Conservation (phyloP, 2,329 filamentous ascomycete genomes). For the Cryphonectria nitschkei region DNA sequence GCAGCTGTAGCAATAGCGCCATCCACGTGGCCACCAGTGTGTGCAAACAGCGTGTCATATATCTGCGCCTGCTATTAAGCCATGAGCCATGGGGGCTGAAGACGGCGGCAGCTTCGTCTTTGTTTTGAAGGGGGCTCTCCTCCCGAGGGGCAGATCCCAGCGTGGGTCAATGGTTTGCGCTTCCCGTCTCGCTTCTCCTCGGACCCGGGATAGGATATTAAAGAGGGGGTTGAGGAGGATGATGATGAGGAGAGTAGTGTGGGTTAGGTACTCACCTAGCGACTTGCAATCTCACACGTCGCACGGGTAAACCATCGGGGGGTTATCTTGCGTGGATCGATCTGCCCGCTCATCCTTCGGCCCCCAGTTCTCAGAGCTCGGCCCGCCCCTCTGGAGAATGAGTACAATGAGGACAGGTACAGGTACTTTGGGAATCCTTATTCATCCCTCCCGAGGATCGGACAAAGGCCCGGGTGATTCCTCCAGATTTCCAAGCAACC, state of each 20-base stretch:
- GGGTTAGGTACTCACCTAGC: neutral
- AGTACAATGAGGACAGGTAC: neutral
- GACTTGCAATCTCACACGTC: neutral
- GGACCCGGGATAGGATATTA: neutral
- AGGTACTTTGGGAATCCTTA: conserved; percentile 7
- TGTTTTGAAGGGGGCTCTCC: neutral
- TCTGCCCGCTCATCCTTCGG: conserved; percentile 29
- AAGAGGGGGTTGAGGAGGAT: neutral
- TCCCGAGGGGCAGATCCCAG: neutral
- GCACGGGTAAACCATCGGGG: neutral
- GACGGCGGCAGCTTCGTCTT: neutral
- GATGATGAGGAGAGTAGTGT: neutral
- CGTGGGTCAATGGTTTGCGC: neutral
- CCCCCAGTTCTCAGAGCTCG: conserved; percentile 16
- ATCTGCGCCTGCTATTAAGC: neutral
- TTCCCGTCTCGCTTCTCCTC: neutral
- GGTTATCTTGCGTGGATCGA: conserved; percentile 22
- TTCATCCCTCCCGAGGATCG: neutral
- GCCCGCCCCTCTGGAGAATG: neutral
- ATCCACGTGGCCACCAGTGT: neutral
- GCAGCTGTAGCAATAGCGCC: neutral
- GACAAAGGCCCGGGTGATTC: neutral
- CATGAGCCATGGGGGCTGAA: neutral
- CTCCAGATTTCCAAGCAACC: neutral
- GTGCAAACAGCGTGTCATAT: neutral